Evolutionary conservation across 2,329 filamentous ascomycete species (phyloP).

Genomic region (Cyphellophora attinorum): DNA sequence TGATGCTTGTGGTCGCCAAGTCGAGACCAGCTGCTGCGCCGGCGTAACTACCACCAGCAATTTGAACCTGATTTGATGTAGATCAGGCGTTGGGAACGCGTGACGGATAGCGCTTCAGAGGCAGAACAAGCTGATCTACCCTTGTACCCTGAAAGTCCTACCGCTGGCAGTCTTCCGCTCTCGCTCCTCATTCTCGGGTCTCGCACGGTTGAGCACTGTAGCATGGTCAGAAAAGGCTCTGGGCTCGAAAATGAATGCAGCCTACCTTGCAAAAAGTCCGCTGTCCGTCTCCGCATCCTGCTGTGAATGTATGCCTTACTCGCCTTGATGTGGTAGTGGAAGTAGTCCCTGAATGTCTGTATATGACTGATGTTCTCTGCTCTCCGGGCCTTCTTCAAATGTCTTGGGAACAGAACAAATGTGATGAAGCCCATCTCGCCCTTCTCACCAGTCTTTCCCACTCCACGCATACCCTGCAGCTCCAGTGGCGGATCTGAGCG

Average conservation of each 20-base stretch:
- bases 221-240: constrained; percentile 18
- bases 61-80: no score
- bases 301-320: constrained; percentile 99
- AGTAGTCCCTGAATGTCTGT: constrained; percentile 99
- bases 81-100: no score
- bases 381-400: constrained; percentile 81
- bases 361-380: constrained; percentile 97
- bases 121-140: no score
- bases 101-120: no score
- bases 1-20: no score
- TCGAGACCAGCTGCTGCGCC: no score
- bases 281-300: constrained; percentile 92
- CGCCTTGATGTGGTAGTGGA: constrained; percentile 99
- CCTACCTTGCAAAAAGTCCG: constrained; percentile 93
- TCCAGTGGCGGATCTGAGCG: constrained; percentile 89
- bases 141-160: constrained; percentile 69
- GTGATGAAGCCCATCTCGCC: constrained; percentile 96
- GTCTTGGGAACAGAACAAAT: constrained; percentile 93
- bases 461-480: constrained; percentile 75
- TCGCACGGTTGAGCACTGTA: constrained; percentile 83
- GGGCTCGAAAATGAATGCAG: constrained; percentile 3
- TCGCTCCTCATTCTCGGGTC: constrained; percentile 92
- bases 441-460: constrained; percentile 58
- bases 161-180: constrained; percentile 97
- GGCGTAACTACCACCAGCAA: no score